Evolutionary conservation across 1,284 basidiomycete species (phyloP).

Genomic region (Sanghuangporus weigelae): DNA sequence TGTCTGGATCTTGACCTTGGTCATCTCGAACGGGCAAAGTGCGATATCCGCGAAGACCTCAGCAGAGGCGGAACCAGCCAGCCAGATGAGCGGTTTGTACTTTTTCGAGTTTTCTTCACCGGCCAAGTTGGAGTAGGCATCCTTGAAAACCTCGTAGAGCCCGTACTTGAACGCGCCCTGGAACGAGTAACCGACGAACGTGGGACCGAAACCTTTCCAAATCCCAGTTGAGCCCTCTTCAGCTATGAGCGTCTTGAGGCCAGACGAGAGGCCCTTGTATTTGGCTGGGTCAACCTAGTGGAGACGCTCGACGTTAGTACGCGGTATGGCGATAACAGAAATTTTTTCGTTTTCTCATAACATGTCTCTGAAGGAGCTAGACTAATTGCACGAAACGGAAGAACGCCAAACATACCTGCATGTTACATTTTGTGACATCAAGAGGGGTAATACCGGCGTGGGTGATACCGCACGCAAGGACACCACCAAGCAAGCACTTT

Average conservation of each 20-base stretch:
- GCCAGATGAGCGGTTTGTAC: conserved; percentile 94
- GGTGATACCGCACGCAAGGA: conserved; percentile 88
- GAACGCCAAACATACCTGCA: conserved; percentile 69
- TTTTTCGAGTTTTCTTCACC: conserved; percentile 80
- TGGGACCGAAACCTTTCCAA: conserved; percentile 92
- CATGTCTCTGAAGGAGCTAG: not conserved
- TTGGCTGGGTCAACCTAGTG: conserved; percentile 70
- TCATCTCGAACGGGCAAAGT: conserved; percentile 79
- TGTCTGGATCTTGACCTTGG: conserved; percentile 83
- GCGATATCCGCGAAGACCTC: conserved; percentile 95
- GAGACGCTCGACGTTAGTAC: conserved; percentile 9
- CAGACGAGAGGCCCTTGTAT: conserved; percentile 71
- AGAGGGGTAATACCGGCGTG: conserved; percentile 92
- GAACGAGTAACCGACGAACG: conserved; percentile 89
- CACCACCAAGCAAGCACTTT: conserved; percentile 86
- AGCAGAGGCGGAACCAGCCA: conserved; percentile 88
- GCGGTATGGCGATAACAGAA: not conserved
- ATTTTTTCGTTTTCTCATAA: not conserved
- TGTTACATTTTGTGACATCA: conserved; percentile 96
- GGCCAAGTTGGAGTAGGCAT: conserved; percentile 79
- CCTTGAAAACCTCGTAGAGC: conserved; percentile 96
- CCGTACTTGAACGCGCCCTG: conserved; percentile 98
- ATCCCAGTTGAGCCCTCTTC: conserved; percentile 84
- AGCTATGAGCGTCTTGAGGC: conserved; percentile 71
- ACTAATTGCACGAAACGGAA: not conserved